Percentiles rank a stretch among this genome's conserved stretches.
phyloP scores from a whole-genome alignment of 768 basidiomycete genomes.

The Leccinum fibrillosum region DNA sequence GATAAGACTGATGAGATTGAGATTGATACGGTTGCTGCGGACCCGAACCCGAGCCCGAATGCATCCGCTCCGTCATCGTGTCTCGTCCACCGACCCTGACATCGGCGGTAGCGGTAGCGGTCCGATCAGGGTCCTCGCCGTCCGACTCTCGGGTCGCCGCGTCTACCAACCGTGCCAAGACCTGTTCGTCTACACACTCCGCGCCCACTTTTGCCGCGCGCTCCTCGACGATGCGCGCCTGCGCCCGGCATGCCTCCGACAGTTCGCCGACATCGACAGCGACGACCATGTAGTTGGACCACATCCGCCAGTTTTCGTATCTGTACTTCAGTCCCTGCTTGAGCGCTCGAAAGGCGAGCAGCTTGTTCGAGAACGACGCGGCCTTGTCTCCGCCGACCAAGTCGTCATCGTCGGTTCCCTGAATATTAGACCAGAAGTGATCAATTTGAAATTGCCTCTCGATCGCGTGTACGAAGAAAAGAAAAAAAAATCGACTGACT shows the following conservation, averaged over 20 bases:
- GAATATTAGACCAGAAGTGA: background rate
- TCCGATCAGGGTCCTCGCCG: constrained; percentile 28
- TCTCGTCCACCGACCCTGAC: constrained; percentile 14
- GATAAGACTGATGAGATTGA: background rate
- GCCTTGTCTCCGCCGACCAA: constrained; percentile 21
- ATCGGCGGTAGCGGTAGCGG: background rate
- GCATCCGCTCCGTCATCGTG: background rate
- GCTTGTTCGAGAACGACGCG: constrained; percentile 69
- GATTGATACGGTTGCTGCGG: background rate
- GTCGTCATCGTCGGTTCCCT: constrained; percentile 15
- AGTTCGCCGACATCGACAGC: constrained; percentile 92
- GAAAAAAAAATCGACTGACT: constrained; percentile 1
- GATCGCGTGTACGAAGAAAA: background rate
- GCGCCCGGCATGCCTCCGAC: constrained; percentile 80
- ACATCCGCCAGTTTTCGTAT: constrained; percentile 97
- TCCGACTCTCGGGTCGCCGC: constrained; percentile 65
- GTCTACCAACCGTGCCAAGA: constrained; percentile 84
- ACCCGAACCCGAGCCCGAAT: background rate
- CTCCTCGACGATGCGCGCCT: constrained; percentile 74
- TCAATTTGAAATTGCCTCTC: background rate
- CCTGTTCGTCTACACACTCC: constrained; percentile 75
- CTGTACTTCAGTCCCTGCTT: constrained; percentile 82
- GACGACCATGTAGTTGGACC: constrained; percentile 96
- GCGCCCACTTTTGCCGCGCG: constrained; percentile 41
- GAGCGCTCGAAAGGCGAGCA: constrained; percentile 89